Base-by-base conservation (phyloP, 768 basidiomycete genomes). In the Amanita exitialis region DNA sequence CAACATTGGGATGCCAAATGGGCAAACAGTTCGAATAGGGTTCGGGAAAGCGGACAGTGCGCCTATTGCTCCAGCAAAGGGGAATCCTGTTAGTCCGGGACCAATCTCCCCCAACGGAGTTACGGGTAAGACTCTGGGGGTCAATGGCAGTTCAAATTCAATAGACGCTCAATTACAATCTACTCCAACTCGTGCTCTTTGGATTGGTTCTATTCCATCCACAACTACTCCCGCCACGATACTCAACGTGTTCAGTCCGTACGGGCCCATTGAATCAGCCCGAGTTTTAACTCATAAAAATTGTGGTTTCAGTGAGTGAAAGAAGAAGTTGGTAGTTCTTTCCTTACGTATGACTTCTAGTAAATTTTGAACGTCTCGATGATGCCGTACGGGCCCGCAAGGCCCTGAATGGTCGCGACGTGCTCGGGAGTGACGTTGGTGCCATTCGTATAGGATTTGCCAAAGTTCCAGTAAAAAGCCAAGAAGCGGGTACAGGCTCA, bases 11-110 rank as follows among this genome's bases (percentile, higher is more conserved):
- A 87, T 94, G 80, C 86, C 90, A 3, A 95, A 94, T 57, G 92
- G 93, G 12, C 91, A 93, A 65, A 91, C 90, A 1, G 95, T 99
- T 48, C 85, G 96, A 42, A 94, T 99, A 61, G 96, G 96, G 2
- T 99, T 96, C 63, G 96, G 95, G 21, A 99, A 98, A 64, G 92
- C 92, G 1, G 94, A 97, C 61, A 94, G 92, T 58, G 95, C 91
- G 4, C 95, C 95, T 27, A 83, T 90, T 36, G 88, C 91, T 6
- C 88, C 91, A 13, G 82, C 89, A 30, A 90, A 90, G 58, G 86
- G 86, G 21, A 76, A 76, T 21, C 71, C 82, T 12, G 75, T 78
- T 44, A 82, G 76, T 56, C 78, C 84, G 25, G 75, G 79, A 13
- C 74, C 83, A 12, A 78, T 83, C 2, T 82, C 86, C 0, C 80